Percentiles rank a stretch among this genome's conserved stretches.
Conservation (phyloP, 768 basidiomycete species). For the Imleria badia region DNA sequence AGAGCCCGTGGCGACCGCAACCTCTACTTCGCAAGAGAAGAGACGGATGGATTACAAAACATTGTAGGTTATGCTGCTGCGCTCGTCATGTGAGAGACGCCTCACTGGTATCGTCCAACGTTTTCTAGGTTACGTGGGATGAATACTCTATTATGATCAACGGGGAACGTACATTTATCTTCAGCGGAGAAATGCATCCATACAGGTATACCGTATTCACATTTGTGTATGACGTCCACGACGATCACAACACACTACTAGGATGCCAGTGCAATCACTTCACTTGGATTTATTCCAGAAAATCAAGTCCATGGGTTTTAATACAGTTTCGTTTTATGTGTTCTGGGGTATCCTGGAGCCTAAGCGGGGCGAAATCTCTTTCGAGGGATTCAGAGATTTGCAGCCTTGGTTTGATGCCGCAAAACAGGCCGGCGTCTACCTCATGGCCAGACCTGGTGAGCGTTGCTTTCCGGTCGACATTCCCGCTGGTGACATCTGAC, state of each 20-base stretch:
- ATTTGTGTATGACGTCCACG: neutral
- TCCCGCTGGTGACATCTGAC: neutral
- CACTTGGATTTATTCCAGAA: slow-evolving; percentile 59
- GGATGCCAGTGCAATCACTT: slow-evolving; percentile 38
- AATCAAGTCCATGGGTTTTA: slow-evolving; percentile 44
- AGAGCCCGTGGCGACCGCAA: slow-evolving; percentile 6
- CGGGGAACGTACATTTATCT: slow-evolving; percentile 56
- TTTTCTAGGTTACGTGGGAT: slow-evolving; percentile 54
- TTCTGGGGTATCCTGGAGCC: slow-evolving; percentile 50
- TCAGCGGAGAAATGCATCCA: slow-evolving; percentile 63
- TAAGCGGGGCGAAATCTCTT: slow-evolving; percentile 50
- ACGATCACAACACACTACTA: neutral
- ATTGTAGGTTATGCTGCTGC: slow-evolving; percentile 6
- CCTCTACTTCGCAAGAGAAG: slow-evolving; percentile 15
- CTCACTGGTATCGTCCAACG: neutral
- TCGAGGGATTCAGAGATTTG: slow-evolving; percentile 44
- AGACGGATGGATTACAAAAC: slow-evolving; percentile 15
- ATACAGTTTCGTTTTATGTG: slow-evolving; percentile 52
- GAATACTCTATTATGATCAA: slow-evolving; percentile 56
- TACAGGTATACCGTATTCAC: slow-evolving; percentile 38
- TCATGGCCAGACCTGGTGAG: slow-evolving; percentile 28
- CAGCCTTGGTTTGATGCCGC: slow-evolving; percentile 32
- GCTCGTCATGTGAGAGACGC: neutral
- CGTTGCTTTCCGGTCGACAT: neutral
- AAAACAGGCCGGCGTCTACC: slow-evolving; percentile 28